A percentile compares a stretch with the other conserved stretches of the same genome.
phyloP scores from a whole-genome alignment of 2,329 filamentous ascomycete species.

The Raffaelea ambrosiae region DNA sequence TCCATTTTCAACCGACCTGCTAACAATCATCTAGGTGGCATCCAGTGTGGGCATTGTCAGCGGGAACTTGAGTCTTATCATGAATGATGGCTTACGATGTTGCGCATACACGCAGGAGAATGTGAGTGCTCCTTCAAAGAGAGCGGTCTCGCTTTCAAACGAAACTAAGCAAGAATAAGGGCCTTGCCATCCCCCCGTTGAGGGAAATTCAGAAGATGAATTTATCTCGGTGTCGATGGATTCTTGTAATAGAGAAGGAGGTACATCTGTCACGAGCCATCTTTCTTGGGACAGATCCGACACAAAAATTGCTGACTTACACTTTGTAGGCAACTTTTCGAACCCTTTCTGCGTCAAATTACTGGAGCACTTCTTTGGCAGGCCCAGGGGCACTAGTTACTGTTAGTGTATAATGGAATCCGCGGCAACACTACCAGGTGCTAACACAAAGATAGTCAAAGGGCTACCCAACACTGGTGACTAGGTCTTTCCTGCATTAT shows the following conservation, averaged over 20 bases:
- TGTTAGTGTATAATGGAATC: conserved; percentile 27
- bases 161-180: conserved; percentile 29
- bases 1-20: background rate
- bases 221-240: conserved; percentile 46
- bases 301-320: background rate
- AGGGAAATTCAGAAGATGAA: conserved; percentile 40
- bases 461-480: conserved; percentile 71
- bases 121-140: background rate
- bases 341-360: conserved; percentile 49
- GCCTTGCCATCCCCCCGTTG: conserved; percentile 50
- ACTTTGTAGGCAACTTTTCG: conserved; percentile 60
- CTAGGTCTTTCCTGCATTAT: conserved; percentile 53
- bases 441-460: conserved; percentile 54
- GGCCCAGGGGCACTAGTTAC: conserved; percentile 61
- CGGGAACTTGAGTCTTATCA: conserved; percentile 42
- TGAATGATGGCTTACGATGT: conserved; percentile 17
- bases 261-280: too few species aligned
- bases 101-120: conserved; percentile 4
- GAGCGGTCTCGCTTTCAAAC: too few species aligned
- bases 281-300: too few species aligned
- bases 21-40: conserved; percentile 45
- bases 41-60: conserved; percentile 63
- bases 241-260: conserved; percentile 75
- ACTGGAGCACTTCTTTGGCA: conserved; percentile 39
- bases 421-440: too few species aligned